Evolutionary conservation across 306 rosid species (phyloP), one percentile per base, ranked within the genome.

Genomic region (Begonia peltatifolia): DNA sequence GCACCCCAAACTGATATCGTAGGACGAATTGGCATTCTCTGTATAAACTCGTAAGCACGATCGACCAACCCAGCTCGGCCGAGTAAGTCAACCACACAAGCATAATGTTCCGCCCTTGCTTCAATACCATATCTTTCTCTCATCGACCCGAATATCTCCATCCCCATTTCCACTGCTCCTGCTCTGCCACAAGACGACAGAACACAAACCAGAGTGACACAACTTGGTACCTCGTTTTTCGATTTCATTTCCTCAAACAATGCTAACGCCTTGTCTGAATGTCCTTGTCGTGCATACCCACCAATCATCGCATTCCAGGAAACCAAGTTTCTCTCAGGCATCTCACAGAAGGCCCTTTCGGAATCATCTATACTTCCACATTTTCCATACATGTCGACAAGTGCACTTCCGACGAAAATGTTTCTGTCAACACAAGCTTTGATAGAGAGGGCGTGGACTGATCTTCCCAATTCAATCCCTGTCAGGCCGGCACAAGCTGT

Each of bases 1-100:
- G 94, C 95, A 25, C 96, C 96, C 93, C 93, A 88, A 42, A 88
- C 68, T n/a, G 93, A 82, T 57, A 71, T 82, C 6, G 81, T 79
- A 12, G 88, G 88, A 48, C 12, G 42, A 69, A 84, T 75, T 46
- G 87, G 87, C 95, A 88, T 79, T 55, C 57, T 58, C 70, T 64
- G 55, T 50, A 84, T 69, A 55, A 85, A 81, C 46, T 84, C 83
- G 11, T 82, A 84, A 9, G 96, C 96, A 12, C 61, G 80, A 49
- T 82, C 93, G n/a, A 88, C 89, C 77, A 74, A 67, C 60, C 97
- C 95, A 53, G 89, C 78, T 59, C 93, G 72, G 17, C 95, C 93
- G 13, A 84, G 68, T 62, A 84, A 70, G 68, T 84, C 95, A 41
- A 84, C 95, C 20, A 77, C 53, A 62, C 95, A 84, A 11, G 93